Conservation (phyloP, 2,329 filamentous ascomycete species). For the Bisporella sp. region DNA sequence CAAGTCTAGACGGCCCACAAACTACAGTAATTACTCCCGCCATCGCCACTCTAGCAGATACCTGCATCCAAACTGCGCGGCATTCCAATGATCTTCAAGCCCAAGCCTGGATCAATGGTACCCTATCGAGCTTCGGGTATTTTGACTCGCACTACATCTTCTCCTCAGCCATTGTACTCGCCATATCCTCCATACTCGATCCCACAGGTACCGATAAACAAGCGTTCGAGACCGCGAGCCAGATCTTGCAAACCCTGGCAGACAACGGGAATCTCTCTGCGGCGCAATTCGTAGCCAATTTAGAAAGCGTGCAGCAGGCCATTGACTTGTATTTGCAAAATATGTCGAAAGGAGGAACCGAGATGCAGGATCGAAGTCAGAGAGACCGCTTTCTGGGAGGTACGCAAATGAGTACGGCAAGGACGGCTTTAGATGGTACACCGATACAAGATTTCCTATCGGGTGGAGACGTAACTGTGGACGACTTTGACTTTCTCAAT, state of each 20-base stretch:
- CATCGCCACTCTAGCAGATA: slow-evolving; percentile 34
- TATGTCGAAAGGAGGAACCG: slow-evolving; percentile 24
- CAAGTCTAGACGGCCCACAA: slow-evolving; percentile 7
- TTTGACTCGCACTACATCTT: slow-evolving; percentile 41
- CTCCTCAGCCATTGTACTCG: slow-evolving; percentile 36
- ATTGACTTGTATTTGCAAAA: too few relatives aligned
- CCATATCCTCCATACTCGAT: slow-evolving; percentile 34
- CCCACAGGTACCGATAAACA: slow-evolving; percentile 31
- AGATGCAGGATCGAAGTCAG: too few relatives aligned
- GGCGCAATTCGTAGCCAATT: slow-evolving; percentile 26
- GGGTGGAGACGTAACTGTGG: too few relatives aligned
- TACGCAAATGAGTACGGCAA: too few relatives aligned
- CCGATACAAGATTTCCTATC: too few relatives aligned
- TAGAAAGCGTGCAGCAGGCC: too few relatives aligned
- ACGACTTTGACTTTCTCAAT: too few relatives aligned
- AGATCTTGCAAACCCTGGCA: slow-evolving; percentile 33
- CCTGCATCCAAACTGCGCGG: slow-evolving; percentile 37
- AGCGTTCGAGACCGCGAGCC: slow-evolving; percentile 32
- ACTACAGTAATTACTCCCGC: slow-evolving; percentile 1
- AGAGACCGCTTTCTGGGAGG: too few relatives aligned
- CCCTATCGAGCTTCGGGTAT: slow-evolving; percentile 40
- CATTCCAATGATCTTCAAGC: slow-evolving; percentile 37
- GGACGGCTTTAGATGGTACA: too few relatives aligned
- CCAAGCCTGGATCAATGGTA: slow-evolving; percentile 39
- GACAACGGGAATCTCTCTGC: slow-evolving; percentile 35